A percentile compares a stretch with the other conserved stretches of the same genome.
phyloP scores from a whole-genome alignment of 257 asterid genomes.

The Penstemon davidsonii region DNA sequence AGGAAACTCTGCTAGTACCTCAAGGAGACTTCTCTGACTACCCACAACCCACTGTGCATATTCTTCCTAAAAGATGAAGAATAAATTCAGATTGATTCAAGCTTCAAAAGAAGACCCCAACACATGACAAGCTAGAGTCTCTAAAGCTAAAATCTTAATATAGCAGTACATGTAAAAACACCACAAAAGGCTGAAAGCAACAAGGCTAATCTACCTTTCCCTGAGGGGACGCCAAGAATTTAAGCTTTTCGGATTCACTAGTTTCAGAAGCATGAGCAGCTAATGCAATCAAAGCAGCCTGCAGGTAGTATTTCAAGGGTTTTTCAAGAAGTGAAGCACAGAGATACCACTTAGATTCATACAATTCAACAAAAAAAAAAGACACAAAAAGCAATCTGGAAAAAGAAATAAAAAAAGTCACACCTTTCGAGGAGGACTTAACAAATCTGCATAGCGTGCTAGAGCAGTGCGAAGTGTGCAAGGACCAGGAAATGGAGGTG shows the following conservation, averaged over 20 bases:
- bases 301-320: slow-evolving; percentile 19
- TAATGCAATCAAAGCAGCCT: slow-evolving; percentile 76
- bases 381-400: not conserved
- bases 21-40: slow-evolving; percentile 78
- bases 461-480: slow-evolving; percentile 68
- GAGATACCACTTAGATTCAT: slow-evolving; percentile 9
- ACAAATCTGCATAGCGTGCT: slow-evolving; percentile 67
- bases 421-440: slow-evolving; percentile 74
- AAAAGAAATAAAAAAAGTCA: not conserved
- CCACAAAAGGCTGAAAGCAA: slow-evolving; percentile 12
- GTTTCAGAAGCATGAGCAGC: slow-evolving; percentile 72
- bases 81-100: not conserved
- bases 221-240: slow-evolving; percentile 67
- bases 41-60: slow-evolving; percentile 65
- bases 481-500: slow-evolving; percentile 82
- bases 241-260: slow-evolving; percentile 65
- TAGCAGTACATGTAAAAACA: not conserved
- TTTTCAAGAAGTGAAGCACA: not conserved
- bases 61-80: slow-evolving; percentile 56
- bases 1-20: slow-evolving; percentile 81
- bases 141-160: not conserved
- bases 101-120: not conserved
- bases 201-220: slow-evolving; percentile 58
- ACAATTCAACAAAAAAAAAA: slow-evolving; percentile 13
- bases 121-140: not conserved